Evolutionary conservation across 1,139 yeast genomes (phyloP), one percentile per base, ranked within the genome.

Genomic region (Candida tunisiensis): DNA sequence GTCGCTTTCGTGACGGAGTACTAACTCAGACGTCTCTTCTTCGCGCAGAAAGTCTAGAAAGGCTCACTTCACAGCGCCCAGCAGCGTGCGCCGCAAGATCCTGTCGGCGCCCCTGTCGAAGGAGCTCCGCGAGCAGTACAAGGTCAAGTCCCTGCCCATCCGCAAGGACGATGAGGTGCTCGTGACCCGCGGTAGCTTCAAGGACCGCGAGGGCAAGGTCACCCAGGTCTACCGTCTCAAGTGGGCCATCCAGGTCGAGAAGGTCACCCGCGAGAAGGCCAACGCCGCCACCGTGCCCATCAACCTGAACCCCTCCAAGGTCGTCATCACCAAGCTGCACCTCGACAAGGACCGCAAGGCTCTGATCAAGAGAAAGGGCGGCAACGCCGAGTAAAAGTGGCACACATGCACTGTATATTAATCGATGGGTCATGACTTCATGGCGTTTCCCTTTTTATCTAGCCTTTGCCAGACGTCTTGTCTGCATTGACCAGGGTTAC

Each of bases 1-100:
- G 7, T 6, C 8, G 6, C 6, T 16, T 16, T 8, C 17, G 9
- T 10, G 19, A 20, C 4, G 14, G 7, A 20, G 3, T n/a, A 8
- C 19, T 29, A 39, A 30, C 44, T 5, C 8, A 20, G 22, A 88
- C 93, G 96, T 88, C 67, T 83, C 98, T 57, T 77, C 93, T 64
- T 88, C 95, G 60, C 92, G 98, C 74, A 78, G 93, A 65, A 88
- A 88, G 79, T 72, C 96, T 65, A 85, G 99, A 80, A 88, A 88
- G 85, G 98, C 98, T 64, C 78, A 91, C 80, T 91, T 91, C 85
- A 69, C 69, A 54, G 92, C 99, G 49, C 92, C 98, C 55, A 88
- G 98, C 47, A 78, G 88, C 48, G 83, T 69, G 58, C 83, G 96
- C 71, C 83, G 98, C 69, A 69, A 65, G 50, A 69, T 91, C 64